Evolutionary conservation across 1,284 basidiomycete species (phyloP), one percentile per base, ranked within the genome.

Genomic region (Apiotrichum laibachii): DNA sequence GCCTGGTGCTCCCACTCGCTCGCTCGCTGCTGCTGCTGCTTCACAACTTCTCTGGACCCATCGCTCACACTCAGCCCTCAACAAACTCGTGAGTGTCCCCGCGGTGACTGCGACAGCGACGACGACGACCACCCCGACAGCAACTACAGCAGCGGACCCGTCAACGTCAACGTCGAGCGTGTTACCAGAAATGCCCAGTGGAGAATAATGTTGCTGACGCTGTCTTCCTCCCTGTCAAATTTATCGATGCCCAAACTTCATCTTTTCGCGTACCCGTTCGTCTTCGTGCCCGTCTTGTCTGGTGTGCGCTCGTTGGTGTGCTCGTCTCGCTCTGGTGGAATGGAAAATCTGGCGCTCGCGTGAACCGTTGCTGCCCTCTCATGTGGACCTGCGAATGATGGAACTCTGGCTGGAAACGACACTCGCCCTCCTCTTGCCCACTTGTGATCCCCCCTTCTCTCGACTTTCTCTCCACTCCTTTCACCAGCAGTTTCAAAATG

Each of bases 401-500:
- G 19, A 10, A 8, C 18, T 16, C 18, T n/a, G 40, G 10, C 8
- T 44, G 19, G n/a, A 9, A 44, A 44, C 13, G n/a, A 19, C 13
- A 31, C 7, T 31, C 26, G 26, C 26, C 26, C 34, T 34, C 13
- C 21, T 9, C 16, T 50, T 26, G 40, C 12, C 21, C 18, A 33
- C 19, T n/a, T 26, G 35, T 21, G 42, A 22, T 46, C 18, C 34
- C n/a, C 26, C 39, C 39, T 10, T 19, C 51, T 37, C 2, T n/a
- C 42, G 5, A 37, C 33, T 22, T 18, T 40, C 16, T 18, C 47
- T 43, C 31, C 52, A 39, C 40, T 37, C 16, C 21, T 40, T 51
- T 54, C 39, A 31, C 42, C 49, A 39, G 49, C 49, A 56, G 57
- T 56, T 16, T 49, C 40, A 54, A 56, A 54, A 66, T 66, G 64